A percentile compares a stretch with the other conserved stretches of the same genome.
These are phyloP conservation scores for Trichoderma citrinoviride DNA, from an alignment of 2,329 filamentous ascomycete genomes.

Conservation along the genomic window DNA sequence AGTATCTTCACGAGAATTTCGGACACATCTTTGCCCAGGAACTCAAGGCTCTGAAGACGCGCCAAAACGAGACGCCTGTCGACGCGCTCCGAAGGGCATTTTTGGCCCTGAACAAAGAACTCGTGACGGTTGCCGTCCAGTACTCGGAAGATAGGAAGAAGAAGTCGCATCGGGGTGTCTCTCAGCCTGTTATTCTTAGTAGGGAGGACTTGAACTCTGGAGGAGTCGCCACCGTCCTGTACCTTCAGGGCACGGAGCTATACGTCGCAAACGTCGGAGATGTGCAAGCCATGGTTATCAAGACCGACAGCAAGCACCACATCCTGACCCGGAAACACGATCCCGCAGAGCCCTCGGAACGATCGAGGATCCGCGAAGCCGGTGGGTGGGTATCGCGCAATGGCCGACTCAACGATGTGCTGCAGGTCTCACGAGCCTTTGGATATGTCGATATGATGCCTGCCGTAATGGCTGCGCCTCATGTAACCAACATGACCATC, in stretches of 20 bases:
- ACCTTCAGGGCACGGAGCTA: slow-evolving; percentile 83
- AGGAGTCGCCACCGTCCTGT: slow-evolving; percentile 87
- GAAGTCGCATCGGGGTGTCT: slow-evolving; percentile 67
- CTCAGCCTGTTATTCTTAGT: slow-evolving; percentile 72
- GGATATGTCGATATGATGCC: slow-evolving; percentile 93
- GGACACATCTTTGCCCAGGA: slow-evolving; percentile 79
- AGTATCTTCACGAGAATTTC: slow-evolving; percentile 95
- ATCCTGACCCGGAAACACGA: slow-evolving; percentile 90
- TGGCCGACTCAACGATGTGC: slow-evolving; percentile 85
- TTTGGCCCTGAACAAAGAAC: slow-evolving; percentile 85
- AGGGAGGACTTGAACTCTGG: slow-evolving; percentile 89
- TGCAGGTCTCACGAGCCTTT: slow-evolving; percentile 91
- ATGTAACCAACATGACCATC: slow-evolving; percentile 74
- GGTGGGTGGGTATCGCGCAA: slow-evolving; percentile 95
- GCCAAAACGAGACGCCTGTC: slow-evolving; percentile 68
- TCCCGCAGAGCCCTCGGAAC: slow-evolving; percentile 79
- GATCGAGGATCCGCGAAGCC: slow-evolving; percentile 86
- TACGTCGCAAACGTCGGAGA: slow-evolving; percentile 96
- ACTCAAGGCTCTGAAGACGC: slow-evolving; percentile 66
- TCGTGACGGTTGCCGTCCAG: slow-evolving; percentile 80
- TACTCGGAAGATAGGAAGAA: slow-evolving; percentile 70
- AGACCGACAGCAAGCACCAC: slow-evolving; percentile 78
- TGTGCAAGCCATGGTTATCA: slow-evolving; percentile 91
- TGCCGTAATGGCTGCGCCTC: slow-evolving; percentile 84
- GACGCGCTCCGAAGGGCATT: slow-evolving; percentile 88